phyloP scores from a whole-genome alignment of 2,329 filamentous ascomycete genomes.

The Niveomyces coronatus region DNA sequence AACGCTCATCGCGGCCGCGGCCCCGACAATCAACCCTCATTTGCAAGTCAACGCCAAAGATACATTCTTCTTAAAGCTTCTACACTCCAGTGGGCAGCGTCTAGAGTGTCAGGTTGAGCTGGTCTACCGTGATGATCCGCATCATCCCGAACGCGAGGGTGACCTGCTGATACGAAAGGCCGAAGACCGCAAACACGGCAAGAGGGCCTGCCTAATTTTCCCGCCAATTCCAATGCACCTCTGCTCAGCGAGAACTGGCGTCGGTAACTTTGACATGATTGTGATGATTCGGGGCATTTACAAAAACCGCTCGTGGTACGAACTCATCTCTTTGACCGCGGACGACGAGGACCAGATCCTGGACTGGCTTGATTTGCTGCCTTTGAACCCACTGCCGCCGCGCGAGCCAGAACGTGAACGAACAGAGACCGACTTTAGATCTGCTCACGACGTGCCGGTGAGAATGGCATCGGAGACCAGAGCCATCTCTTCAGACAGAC shows the following conservation, averaged over 20 bases:
- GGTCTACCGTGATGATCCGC: conserved; percentile 69
- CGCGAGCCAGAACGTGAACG: conserved; percentile 24
- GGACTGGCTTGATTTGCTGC: conserved; percentile 82
- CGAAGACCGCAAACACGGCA: conserved; percentile 57
- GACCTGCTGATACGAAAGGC: conserved; percentile 90
- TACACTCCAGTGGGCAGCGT: conserved; percentile 82
- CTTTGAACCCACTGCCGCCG: conserved; percentile 39
- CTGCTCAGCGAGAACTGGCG: conserved; percentile 72
- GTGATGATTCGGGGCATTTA: conserved; percentile 73
- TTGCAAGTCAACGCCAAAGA: conserved; percentile 85
- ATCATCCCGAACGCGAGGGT: conserved; percentile 55
- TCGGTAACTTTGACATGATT: conserved; percentile 60
- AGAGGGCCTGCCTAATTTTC: conserved; percentile 74
- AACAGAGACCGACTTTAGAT: no score
- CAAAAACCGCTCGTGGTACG: conserved; percentile 64
- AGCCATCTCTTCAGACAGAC: no score
- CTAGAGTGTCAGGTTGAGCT: conserved; percentile 85
- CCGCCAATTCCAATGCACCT: conserved; percentile 67
- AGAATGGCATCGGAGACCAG: no score
- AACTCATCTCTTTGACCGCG: conserved; percentile 67
- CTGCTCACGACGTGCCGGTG: conserved; percentile 3
- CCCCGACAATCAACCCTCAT: conserved; percentile 61
- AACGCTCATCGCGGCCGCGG: conserved; percentile 61
- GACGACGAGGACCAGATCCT: conserved; percentile 66
- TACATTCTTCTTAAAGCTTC: conserved; percentile 73